Base-by-base conservation (phyloP, 1,284 basidiomycete genomes). In the Moesziomyces globuligerus region DNA sequence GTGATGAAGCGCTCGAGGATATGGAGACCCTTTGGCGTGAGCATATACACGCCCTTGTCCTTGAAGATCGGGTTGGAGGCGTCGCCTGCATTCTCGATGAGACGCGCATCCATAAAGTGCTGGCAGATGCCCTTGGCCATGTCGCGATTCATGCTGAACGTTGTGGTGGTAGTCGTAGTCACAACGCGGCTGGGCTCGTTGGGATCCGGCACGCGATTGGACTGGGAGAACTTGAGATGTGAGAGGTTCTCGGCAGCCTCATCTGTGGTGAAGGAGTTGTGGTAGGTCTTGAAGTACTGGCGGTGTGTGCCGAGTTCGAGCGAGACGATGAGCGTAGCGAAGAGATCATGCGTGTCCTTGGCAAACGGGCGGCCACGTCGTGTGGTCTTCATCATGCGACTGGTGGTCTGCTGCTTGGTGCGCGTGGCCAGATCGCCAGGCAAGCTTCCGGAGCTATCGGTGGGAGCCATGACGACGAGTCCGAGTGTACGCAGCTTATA, bases 61-160 rank as follows among this genome's bases (percentile, higher is more conserved):
- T 97, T 97, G 90, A 98, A 98, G 41, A 91, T 86, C 76, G 90
- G 90, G 21, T 90, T 91, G 26, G 87, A 86, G 20, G 90, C 89
- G 84, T 98, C 96, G 18, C 92, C 90, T 13, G 94, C 94, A 82
- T 97, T 97, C 84, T 97, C 94, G 73, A 98, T 94, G 70, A 98
- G 87, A 64, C 94, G 91, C 48, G 95, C 94, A 73, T 98, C 95
- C 91, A 99, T 95, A 81, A 98, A 98, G 81, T 98, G 94, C 84
- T 98, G 95, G 84, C 93, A 93, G 89, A 98, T 98, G 32, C 93
- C 93, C 85, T 97, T 96, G 64, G 96, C 96, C 91, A 98, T 98
- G 44, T 98, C 95, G 73, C 94, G 89, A 71, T 93, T 94, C 96
- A 99, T 98, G 66, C 93, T 94, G 85, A 99, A 99, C 21, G 96